Evolutionary conservation across 371 early-diverging fungal genomes (phyloP), one percentile per base, ranked within the genome.

Genomic region (Mortierella sp.): DNA sequence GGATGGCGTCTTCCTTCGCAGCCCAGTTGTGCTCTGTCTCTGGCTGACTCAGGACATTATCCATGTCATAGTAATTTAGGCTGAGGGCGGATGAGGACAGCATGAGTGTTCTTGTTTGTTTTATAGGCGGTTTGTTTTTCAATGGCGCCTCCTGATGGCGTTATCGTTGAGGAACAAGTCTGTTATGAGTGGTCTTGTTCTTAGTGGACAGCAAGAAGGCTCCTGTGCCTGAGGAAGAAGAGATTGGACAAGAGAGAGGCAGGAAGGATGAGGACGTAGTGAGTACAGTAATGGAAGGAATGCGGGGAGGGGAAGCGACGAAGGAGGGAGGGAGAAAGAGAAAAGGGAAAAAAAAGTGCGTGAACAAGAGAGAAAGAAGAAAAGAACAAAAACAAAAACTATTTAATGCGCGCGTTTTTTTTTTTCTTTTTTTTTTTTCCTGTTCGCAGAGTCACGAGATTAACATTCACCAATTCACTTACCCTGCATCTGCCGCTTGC

Each of bases 11-110:
- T 32, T 75, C 76, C 32, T 75, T 75, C 14, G 69, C 70, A 12
- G 76, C 64, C 76, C 76, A 75, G 65, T 75, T 75, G 50, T 75
- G 76, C 31, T 75, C 76, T 6, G 76, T 57, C 61, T 75, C 76
- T 64, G 76, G 65, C 61, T 63, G 70, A n/a, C 41, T 61, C 32
- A 75, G 76, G 61, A 69, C 46, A 56, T 60, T 60, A 54, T 75
- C 65, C 32, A 75, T 57, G 57, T 75, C 76, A 27, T 69, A 51
- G 51, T 69, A 75, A 65, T 75, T 69, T 50, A 75, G 76, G 31
- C 49, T 64, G 27, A 30, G 47, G n/a, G 75, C 41, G 14, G 52
- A 6, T 12, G 63, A 43, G 7, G 66, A 43, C 19, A 73, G 75
- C 68, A 73, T 73, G 23, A 31, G 43, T 11, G 31, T 39, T 32